These are phyloP conservation scores for Epichloe sibirici DNA, from an alignment of 2,329 filamentous ascomycete species.

Conservation along the genomic window DNA sequence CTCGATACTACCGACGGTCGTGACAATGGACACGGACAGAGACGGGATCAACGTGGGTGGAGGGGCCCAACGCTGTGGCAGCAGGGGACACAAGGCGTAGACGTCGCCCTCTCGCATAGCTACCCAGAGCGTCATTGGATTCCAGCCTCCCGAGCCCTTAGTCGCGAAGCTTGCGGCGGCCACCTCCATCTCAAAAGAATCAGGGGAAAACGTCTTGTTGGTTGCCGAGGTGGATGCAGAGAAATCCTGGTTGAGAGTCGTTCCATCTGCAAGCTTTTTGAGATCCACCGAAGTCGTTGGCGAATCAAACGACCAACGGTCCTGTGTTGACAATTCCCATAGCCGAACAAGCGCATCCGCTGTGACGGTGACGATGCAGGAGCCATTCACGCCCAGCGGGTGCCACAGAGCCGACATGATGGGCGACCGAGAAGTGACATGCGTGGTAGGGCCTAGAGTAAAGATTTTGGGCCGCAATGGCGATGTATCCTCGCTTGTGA, in stretches of 20 bases:
- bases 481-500: slow-evolving; percentile 54
- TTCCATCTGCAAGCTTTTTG: slow-evolving; percentile 77
- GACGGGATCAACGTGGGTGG: slow-evolving; percentile 68
- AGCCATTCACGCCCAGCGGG: slow-evolving; percentile 71
- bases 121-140: slow-evolving; percentile 90
- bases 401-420: slow-evolving; percentile 84
- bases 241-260: slow-evolving; percentile 71
- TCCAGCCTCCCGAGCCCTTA: slow-evolving; percentile 68
- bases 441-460: slow-evolving; percentile 83
- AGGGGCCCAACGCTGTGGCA: slow-evolving; percentile 77
- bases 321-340: slow-evolving; percentile 78
- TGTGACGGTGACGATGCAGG: slow-evolving; percentile 78
- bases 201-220: slow-evolving; percentile 78
- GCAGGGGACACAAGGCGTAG: slow-evolving; percentile 81
- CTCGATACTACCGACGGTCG: slow-evolving; percentile 53
- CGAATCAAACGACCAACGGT: slow-evolving; percentile 77
- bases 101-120: slow-evolving; percentile 92
- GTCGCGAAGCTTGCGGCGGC: slow-evolving; percentile 71
- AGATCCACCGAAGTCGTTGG: slow-evolving; percentile 77
- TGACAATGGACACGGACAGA: slow-evolving; percentile 69
- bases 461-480: slow-evolving; percentile 74
- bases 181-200: slow-evolving; percentile 87
- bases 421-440: slow-evolving; percentile 74
- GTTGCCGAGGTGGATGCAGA: slow-evolving; percentile 60
- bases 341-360: slow-evolving; percentile 77